Conservation (phyloP, 805 yeast genomes). For the Sugiyamaella chiloensis region DNA sequence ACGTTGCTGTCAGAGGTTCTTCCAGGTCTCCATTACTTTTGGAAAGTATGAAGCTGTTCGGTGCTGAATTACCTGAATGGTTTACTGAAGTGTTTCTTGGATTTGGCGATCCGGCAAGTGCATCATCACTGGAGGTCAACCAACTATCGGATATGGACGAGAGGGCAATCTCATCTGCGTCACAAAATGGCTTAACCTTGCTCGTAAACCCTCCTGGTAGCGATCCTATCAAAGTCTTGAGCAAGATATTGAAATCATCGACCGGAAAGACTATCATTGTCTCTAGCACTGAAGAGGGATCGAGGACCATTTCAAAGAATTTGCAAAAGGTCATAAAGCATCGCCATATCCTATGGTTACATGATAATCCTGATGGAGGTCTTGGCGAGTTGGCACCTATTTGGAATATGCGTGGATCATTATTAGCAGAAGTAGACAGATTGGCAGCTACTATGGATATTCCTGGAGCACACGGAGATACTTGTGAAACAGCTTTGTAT, state of each 20-base stretch:
- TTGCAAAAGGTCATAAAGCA: no score
- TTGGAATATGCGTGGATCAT: conserved; percentile 1
- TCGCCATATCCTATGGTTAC: neutral
- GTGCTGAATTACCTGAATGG: conserved; percentile 42
- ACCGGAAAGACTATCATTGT: conserved; percentile 14
- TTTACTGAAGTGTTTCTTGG: conserved; percentile 34
- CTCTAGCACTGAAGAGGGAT: conserved; percentile 28
- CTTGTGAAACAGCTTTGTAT: conserved; percentile 36
- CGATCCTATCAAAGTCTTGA: no score
- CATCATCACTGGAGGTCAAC: neutral
- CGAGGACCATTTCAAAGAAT: no score
- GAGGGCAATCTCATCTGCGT: conserved; percentile 3
- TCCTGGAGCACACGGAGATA: conserved; percentile 39
- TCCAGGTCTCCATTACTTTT: no score
- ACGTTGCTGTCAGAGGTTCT: no score
- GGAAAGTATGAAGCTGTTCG: no score
- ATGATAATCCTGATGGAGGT: neutral
- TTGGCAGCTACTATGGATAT: conserved; percentile 33
- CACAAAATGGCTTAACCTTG: neutral
- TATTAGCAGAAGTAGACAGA: conserved; percentile 30
- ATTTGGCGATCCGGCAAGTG: conserved; percentile 29
- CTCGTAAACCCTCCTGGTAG: neutral
- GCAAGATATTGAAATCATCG: no score
- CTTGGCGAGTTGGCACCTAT: neutral
- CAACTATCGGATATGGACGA: neutral